Evolutionary conservation across 2,329 filamentous ascomycete genomes (phyloP), one percentile per base, ranked within the genome.

Genomic region (Colletotrichum cereale): DNA sequence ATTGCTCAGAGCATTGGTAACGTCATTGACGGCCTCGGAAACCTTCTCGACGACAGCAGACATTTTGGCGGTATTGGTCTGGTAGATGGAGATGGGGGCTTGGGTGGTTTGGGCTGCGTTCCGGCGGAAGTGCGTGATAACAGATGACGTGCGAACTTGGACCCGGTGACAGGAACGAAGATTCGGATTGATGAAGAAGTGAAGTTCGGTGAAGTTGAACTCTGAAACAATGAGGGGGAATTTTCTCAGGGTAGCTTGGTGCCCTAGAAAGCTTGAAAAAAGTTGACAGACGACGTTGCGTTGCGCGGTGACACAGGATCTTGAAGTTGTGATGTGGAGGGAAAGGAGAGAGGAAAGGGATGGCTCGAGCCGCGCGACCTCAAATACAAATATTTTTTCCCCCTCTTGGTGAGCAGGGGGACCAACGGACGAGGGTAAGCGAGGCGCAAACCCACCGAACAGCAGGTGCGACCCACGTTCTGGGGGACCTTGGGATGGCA

Each of bases 221-320:
- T 93, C 91, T 92, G 91, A 88, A 88, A 89, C 88, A 91, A 90
- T 88, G 86, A 89, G 88, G 87, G 89, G 87, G 86, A 85, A 83
- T 85, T 71, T 71, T 85, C 83, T 84, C 87, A 95, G 93, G 93
- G 93, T 95, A 93, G 93, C 93, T 95, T 89, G 85, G 92, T 94
- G 93, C 93, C 93, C 93, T 95, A 95, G 92, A 91, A 83, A 84
- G 79, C 73, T 76, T 75, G 76, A 77, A 76, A 75, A 76, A 75
- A 78, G 77, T 80, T 79, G 82, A 83, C 82, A 83, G 81, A 84
- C 82, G 82, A 76, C 82, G 44, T 79, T 82, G 82, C 82, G 82
- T 84, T 84, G 82, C 81, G 82, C 82, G 82, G 82, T 83, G 80
- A 84, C 82, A 84, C 82, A 83, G 79, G 77, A 77, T 79, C 83